phyloP scores from a whole-genome alignment of 83 land plant species.

The Picea mariana region DNA sequence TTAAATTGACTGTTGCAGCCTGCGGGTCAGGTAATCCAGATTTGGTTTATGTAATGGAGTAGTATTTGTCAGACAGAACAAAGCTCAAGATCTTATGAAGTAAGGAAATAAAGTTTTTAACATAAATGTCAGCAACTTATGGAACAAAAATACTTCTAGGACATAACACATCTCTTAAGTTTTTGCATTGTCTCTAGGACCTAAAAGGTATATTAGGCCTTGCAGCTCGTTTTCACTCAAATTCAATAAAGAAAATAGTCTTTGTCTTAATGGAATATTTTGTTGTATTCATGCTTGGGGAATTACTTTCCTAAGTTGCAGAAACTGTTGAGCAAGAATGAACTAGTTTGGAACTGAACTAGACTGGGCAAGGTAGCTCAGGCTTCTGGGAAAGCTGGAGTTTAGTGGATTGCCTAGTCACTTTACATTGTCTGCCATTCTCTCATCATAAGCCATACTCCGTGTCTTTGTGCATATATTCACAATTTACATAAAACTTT shows the following conservation, averaged over 20 bases:
- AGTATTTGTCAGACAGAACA: not conserved
- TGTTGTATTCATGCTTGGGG: too few species aligned
- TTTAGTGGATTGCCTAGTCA: too few species aligned
- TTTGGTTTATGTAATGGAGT: not conserved
- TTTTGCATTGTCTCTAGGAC: not conserved
- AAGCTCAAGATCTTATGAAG: not conserved
- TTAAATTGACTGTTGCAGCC: not conserved
- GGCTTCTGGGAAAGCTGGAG: too few species aligned
- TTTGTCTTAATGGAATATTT: too few species aligned
- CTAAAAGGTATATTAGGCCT: not conserved
- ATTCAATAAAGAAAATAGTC: not conserved
- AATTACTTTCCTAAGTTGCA: too few species aligned
- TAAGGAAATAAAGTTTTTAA: not conserved
- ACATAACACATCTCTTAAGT: not conserved
- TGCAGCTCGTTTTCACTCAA: not conserved
- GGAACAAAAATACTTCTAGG: not conserved
- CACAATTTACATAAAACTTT: too few species aligned
- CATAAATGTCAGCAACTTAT: not conserved
- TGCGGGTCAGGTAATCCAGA: not conserved
- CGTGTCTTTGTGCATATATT: too few species aligned
- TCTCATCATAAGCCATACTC: too few species aligned
- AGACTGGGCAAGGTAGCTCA: too few species aligned
- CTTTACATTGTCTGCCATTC: too few species aligned
- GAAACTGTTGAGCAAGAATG: too few species aligned
- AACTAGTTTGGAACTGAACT: too few species aligned